phyloP scores from a whole-genome alignment of 371 early-diverging fungal species.

The Lichtheimia hyalospora region DNA sequence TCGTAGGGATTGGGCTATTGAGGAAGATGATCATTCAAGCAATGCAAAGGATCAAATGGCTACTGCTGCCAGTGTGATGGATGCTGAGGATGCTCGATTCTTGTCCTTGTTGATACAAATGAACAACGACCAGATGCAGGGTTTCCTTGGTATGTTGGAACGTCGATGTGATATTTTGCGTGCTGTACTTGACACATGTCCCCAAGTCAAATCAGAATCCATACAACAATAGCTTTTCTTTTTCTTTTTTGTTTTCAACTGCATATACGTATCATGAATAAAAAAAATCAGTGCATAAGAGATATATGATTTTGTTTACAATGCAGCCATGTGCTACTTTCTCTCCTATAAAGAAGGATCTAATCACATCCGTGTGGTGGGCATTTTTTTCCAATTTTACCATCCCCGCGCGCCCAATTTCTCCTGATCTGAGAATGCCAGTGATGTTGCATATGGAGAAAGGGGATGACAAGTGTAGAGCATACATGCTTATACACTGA shows the following conservation, averaged over 20 bases:
- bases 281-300: too few relatives aligned
- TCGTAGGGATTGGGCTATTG: conserved; percentile 52
- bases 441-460: too few relatives aligned
- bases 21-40: not conserved
- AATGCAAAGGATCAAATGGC: not conserved
- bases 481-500: not conserved
- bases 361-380: too few relatives aligned
- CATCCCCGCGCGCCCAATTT: too few relatives aligned
- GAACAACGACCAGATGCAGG: conserved; percentile 54
- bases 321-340: too few relatives aligned
- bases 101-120: conserved; percentile 45
- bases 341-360: too few relatives aligned
- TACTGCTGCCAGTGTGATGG: conserved; percentile 5
- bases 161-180: conserved; percentile 35
- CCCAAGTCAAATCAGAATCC: conserved; percentile 1
- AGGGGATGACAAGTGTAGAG: not conserved
- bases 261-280: too few relatives aligned
- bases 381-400: too few relatives aligned
- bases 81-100: conserved; percentile 38
- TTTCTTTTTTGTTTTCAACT: conserved; percentile 17
- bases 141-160: conserved; percentile 48
- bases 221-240: conserved; percentile 1
- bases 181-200: conserved; percentile 21
- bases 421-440: too few relatives aligned
- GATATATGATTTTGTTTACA: too few relatives aligned